Percentiles rank a stretch among this genome's conserved stretches.
Conservation (phyloP, 805 yeast species). For the Yarrowia deformans region DNA sequence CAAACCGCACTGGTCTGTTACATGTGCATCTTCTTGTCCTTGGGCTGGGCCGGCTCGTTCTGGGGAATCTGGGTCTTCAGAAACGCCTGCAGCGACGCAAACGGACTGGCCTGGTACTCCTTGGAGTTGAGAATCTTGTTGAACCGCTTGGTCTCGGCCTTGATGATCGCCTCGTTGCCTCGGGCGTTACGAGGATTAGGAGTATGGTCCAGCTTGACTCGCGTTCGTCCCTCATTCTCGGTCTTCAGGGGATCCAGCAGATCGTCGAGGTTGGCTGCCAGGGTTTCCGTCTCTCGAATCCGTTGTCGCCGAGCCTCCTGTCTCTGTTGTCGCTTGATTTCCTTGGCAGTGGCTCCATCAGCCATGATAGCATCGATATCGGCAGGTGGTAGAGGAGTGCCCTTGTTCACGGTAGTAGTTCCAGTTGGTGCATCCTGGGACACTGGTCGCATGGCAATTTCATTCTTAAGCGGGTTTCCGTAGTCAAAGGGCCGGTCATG, state of each 20-base stretch:
- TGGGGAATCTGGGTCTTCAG: constrained; percentile 42
- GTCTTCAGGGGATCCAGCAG: constrained; percentile 29
- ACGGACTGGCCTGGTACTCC: constrained; percentile 44
- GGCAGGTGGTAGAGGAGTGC: constrained; percentile 8
- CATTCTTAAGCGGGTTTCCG: constrained; percentile 33
- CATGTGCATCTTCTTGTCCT: constrained; percentile 26
- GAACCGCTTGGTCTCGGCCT: constrained; percentile 44
- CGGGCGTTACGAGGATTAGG: constrained; percentile 43
- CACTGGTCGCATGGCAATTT: constrained; percentile 27
- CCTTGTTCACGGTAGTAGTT: background rate
- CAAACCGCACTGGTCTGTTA: constrained; percentile 28
- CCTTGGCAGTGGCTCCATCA: constrained; percentile 36
- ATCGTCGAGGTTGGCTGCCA: constrained; percentile 33
- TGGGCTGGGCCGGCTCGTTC: background rate
- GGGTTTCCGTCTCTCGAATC: constrained; percentile 16
- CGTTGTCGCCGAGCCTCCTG: constrained; percentile 16
- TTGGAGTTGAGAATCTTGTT: constrained; percentile 42
- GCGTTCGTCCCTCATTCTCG: constrained; percentile 18
- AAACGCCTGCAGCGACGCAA: constrained; percentile 43
- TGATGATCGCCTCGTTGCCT: constrained; percentile 43
- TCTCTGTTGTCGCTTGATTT: constrained; percentile 27
- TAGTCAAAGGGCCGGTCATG: constrained; percentile 26
- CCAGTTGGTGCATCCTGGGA: background rate
- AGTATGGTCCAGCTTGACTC: constrained; percentile 22
- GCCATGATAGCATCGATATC: constrained; percentile 34